These are phyloP conservation scores for Boletus bicolor DNA, from an alignment of 768 basidiomycete genomes.

Conservation along the genomic window DNA sequence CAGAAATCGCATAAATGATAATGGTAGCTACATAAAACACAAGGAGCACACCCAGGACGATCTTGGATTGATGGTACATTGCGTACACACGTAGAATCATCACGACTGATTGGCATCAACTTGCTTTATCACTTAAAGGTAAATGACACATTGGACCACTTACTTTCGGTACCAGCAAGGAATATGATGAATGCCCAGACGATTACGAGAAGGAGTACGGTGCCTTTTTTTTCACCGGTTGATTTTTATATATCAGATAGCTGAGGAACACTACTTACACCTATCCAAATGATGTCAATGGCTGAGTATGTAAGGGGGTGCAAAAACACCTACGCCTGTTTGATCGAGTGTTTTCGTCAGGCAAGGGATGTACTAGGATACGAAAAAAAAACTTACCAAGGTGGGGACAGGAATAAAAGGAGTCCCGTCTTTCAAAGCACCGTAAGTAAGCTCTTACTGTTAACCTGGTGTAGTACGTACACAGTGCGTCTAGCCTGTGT, in stretches of 20 bases:
- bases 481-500: conserved; percentile 4
- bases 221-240: conserved; percentile 9
- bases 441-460: background rate
- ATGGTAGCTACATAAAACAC: conserved; percentile 9
- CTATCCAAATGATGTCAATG: conserved; percentile 3
- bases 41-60: conserved; percentile 15
- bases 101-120: conserved; percentile 6
- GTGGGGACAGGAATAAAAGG: conserved; percentile 19
- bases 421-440: conserved; percentile 8
- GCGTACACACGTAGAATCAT: conserved; percentile 28
- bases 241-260: background rate
- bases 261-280: conserved; percentile 7
- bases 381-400: conserved; percentile 1
- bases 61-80: conserved; percentile 17
- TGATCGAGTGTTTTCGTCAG: background rate
- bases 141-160: background rate
- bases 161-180: conserved; percentile 18
- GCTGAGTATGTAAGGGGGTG: too few relatives aligned
- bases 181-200: conserved; percentile 7
- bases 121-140: background rate
- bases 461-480: background rate
- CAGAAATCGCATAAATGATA: background rate
- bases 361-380: background rate
- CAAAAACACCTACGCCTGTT: conserved; percentile 16
- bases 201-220: background rate